phyloP scores from a whole-genome alignment of 2,329 filamentous ascomycete genomes.

The Hypomyces rosellus region DNA sequence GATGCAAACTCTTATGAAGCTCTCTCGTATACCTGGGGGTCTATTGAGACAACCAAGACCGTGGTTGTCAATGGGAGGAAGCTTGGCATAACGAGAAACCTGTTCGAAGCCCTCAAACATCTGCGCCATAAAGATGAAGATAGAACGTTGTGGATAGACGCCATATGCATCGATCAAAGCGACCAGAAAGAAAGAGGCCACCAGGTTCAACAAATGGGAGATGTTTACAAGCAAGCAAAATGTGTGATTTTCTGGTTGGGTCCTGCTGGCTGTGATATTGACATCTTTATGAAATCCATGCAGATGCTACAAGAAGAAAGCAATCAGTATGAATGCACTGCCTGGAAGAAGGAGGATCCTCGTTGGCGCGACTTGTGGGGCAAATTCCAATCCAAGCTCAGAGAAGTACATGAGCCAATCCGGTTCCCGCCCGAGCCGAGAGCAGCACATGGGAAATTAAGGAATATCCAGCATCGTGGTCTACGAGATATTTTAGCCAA shows the following conservation, averaged over 20 bases:
- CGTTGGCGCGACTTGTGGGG: conserved; percentile 1
- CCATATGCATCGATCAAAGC: conserved; percentile 4
- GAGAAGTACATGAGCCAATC: too few species aligned
- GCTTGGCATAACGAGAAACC: neutral
- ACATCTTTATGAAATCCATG: conserved; percentile 7
- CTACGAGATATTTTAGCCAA: neutral
- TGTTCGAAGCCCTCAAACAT: conserved; percentile 1
- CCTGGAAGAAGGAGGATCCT: neutral
- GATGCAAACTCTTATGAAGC: conserved; percentile 5
- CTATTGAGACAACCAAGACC: rapidly evolving
- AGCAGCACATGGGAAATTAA: neutral
- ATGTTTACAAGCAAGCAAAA: conserved; percentile 8
- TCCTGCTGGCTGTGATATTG: neutral
- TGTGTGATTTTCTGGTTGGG: conserved; percentile 9
- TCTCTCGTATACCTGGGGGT: conserved; percentile 12
- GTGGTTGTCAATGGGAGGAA: neutral
- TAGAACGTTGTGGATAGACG: conserved; percentile 1
- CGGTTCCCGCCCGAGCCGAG: too few species aligned
- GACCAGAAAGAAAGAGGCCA: conserved; percentile 8
- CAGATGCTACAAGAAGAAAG: neutral
- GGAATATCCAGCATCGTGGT: neutral
- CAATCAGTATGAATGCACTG: neutral
- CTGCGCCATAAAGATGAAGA: neutral
- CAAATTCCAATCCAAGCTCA: neutral
- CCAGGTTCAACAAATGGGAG: conserved; percentile 11